phyloP scores from a whole-genome alignment of 495 filamentous ascomycete genomes.

The Aspergillus heteromorphus region DNA sequence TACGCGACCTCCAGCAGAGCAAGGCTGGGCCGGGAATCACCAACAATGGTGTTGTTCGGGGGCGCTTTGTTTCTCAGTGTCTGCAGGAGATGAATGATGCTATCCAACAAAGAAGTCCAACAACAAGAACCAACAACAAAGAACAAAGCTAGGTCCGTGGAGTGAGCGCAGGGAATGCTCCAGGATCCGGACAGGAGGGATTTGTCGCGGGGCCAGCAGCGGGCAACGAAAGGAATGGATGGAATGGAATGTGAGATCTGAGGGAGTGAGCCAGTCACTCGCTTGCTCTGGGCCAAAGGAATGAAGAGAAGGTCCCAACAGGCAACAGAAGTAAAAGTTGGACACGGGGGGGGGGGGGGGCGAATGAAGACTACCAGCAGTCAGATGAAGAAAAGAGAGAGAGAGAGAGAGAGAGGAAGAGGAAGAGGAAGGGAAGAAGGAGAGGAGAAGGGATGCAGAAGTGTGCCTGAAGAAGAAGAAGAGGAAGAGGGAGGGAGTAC shows the following conservation, averaged over 20 bases:
- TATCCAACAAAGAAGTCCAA: neutral
- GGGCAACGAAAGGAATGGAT: constrained; percentile 42
- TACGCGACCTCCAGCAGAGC: neutral
- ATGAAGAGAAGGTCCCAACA: constrained; percentile 3
- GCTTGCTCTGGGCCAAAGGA: constrained; percentile 18
- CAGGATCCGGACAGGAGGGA: neutral
- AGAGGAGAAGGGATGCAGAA: neutral
- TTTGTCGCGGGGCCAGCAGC: constrained; percentile 13
- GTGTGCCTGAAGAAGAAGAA: neutral
- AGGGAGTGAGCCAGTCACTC: constrained; percentile 28
- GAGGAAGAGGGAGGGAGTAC: too few relatives aligned
- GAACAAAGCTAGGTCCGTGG: neutral
- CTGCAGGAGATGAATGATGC: neutral
- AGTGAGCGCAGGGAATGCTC: neutral
- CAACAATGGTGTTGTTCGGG: constrained; percentile 5
- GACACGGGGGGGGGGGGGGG: constrained; percentile 4
- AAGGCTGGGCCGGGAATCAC: too few relatives aligned
- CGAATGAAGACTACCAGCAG: neutral
- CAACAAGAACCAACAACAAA: neutral
- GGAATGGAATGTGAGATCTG: constrained; percentile 35
- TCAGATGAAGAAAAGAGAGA: neutral
- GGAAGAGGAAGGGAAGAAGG: neutral
- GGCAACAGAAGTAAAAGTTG: neutral
- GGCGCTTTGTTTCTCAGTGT: constrained; percentile 2
- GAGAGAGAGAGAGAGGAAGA: neutral